Base-by-base conservation (phyloP, 305 asterid species). In the Lippia alba region DNA sequence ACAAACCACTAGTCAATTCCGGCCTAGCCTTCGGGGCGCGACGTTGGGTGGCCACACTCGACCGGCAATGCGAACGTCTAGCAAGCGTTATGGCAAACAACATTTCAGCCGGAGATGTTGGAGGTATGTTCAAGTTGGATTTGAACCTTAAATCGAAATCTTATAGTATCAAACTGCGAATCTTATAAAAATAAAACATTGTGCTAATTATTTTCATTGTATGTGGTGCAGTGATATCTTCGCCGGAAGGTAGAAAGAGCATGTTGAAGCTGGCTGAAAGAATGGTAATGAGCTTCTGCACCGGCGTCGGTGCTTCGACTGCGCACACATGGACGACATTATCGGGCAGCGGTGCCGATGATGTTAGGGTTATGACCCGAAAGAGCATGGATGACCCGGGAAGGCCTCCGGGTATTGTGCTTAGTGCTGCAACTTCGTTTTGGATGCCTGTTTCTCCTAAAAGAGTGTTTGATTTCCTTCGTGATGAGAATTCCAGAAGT, bases 251-350 rank as follows among this genome's bases (percentile, higher is more conserved):
- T 9, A 75, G 94, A 66, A 91, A 85, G 83, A 86, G 96, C 53
- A 86, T 88, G 93, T 18, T 90, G 78, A 90, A 90, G 60, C 86
- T 90, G 32, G 96, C 97, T 0, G 97, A 88, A 78, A 91, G 97
- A 59, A 86, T 91, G 97, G 92, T 85, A 57, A 83, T 85, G 88
- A 88, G 97, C 75, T 91, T 91, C 74, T 91, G 97, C 64, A 84
- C 84, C 0, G 97, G 97, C 0, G 96, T 88, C 11, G 96, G 97
- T n/a, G 97, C 97, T 57, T 88, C 97, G 8, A 91, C 97, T 50
- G 90, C 94, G 5, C 96, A 91, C 64, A 82, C 96, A 9, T 91
- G 97, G 97, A 88, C 97, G 16, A 85, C 91, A 2, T 58, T 91
- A 56, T 91, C 97, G 0, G 97, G 89, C 8, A 88, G 89, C 56